Base-by-base conservation (phyloP, 2,329 filamentous ascomycete species). In the Cladophialophora bantiana region DNA sequence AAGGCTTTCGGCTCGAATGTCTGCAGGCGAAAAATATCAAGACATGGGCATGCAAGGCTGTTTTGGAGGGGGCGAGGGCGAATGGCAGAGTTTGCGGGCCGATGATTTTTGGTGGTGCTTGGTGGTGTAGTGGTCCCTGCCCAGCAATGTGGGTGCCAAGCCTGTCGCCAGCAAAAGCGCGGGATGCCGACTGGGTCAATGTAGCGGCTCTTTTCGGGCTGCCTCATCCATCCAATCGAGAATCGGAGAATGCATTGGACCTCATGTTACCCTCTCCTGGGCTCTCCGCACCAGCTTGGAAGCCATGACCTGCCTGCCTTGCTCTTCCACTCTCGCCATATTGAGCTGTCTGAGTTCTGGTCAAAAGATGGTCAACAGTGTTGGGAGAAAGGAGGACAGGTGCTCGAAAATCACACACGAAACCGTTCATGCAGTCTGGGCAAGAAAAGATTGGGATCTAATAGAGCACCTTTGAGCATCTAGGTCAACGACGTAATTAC, bases 401-500 rank as follows among this genome's bases (percentile, higher is more conserved):
- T n/a, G 52, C 52, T 18, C 32, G 26, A 12, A 52, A 4, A 56
- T 20, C 15, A n/a, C 35, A 26, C 9, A 18, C 40, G 15, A 34
- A 10, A 26, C 32, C n/a, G 7, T 55, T 36, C 31, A n/a, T 2
- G 5, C n/a, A 12, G 4, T 4, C 7, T 34, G 7, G 31, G 31
- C 20, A 55, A 55, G 34, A 34, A 34, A 55, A 55, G 4, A 6
- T 12, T 35, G 52, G n/a, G 40, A 36, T 3, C 7, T 15, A 48
- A 6, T n/a, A 20, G 45, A 20, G 45, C 18, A 2, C 10, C 7
- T 45, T 45, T 20, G 45, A 9, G 45, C n/a, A 50, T 42, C 20
- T 58, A 15, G 38, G 20, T 13, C 38, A 32, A 42, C 7, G 40
- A 59, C 57, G 63, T 68, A 68, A 68, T 68, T 58, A 64, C 18